Evolutionary conservation across 129 eudicot genomes (phyloP).

Genomic region (Chrysanthemum makinoi): DNA sequence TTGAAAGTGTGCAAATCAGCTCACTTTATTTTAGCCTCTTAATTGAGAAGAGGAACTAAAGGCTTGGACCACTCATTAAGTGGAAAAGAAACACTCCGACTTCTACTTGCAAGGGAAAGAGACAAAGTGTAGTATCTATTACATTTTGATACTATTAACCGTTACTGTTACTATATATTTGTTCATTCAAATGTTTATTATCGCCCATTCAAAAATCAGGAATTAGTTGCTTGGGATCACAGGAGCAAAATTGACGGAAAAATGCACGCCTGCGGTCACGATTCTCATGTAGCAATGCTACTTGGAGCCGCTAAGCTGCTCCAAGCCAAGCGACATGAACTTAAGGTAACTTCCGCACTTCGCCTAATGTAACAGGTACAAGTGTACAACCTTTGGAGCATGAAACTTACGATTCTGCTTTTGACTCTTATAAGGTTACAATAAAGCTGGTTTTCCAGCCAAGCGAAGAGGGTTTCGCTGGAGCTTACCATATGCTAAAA

Average conservation of each 20-base stretch:
- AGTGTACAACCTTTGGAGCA: neutral
- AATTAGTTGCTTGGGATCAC: slow-evolving; percentile 57
- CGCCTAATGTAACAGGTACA: slow-evolving; percentile 1
- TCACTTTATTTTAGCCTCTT: no score
- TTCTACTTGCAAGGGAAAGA: no score
- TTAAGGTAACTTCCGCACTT: slow-evolving; percentile 40
- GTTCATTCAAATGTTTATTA: neutral
- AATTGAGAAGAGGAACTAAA: no score
- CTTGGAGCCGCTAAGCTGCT: slow-evolving; percentile 73
- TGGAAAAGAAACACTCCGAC: no score
- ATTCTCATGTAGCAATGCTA: slow-evolving; percentile 68
- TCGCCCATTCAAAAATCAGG: slow-evolving; percentile 29
- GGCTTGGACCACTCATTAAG: no score
- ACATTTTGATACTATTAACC: no score
- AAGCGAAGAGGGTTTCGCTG: slow-evolving; percentile 63
- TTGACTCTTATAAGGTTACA: slow-evolving; percentile 42
- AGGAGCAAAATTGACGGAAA: slow-evolving; percentile 52
- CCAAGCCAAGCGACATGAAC: slow-evolving; percentile 35
- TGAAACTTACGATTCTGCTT: neutral
- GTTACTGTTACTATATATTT: no score
- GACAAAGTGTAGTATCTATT: no score
- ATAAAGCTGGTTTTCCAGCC: slow-evolving; percentile 73
- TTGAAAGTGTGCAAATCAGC: no score
- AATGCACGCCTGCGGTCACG: slow-evolving; percentile 80
- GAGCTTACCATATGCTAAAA: slow-evolving; percentile 65